Base-by-base conservation (phyloP, 148 eudicot genomes). In the Spergularia marina region DNA sequence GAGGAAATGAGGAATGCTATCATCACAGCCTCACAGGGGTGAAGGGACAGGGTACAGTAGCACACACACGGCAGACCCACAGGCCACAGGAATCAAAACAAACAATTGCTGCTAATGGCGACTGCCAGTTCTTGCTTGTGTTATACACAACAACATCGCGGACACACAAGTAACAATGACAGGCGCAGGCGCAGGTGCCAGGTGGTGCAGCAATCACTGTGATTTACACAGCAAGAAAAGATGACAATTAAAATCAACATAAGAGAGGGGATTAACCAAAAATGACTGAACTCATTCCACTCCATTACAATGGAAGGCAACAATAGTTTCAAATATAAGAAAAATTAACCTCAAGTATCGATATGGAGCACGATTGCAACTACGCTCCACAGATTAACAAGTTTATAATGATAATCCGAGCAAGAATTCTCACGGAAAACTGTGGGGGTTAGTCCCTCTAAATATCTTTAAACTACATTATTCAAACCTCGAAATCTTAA, bases 391-490 rank as follows among this genome's bases (percentile, higher is more conserved):
- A 49, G 6, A 34, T 15, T 36, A 52, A 65, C 55, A 76, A 71
- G 66, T 76, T 4, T 62, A 57, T 70, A 69, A 58, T 70, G 59
- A 58, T 34, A 25, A 74, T 62, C 78, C 76, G 74, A 72, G 63
- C 63, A 71, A 71, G 34, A 71, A 66, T 71, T 68, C 83, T 76
- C 76, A 72, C 51, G 83, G 80, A 81, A 76, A 76, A 81, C 66
- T 72, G 80, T 36, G 76, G 83, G 83, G 77, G 51, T 81, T 65
- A 81, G 76, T 65, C 79, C 77, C 80, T 81, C 80, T 71, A 76
- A 66, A 36, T 71, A 62, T 39, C 68, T 52, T 71, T 47, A 21
- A 76, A 61, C 75, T 76, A 81, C 68, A 72, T 71, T 76, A 76
- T 76, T 81, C 73, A 60, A 66, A 76, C 65, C n/a, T 71, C 21